These are phyloP conservation scores for Blumeria graminis DNA, from an alignment of 2,329 filamentous ascomycete genomes.

Conservation along the genomic window DNA sequence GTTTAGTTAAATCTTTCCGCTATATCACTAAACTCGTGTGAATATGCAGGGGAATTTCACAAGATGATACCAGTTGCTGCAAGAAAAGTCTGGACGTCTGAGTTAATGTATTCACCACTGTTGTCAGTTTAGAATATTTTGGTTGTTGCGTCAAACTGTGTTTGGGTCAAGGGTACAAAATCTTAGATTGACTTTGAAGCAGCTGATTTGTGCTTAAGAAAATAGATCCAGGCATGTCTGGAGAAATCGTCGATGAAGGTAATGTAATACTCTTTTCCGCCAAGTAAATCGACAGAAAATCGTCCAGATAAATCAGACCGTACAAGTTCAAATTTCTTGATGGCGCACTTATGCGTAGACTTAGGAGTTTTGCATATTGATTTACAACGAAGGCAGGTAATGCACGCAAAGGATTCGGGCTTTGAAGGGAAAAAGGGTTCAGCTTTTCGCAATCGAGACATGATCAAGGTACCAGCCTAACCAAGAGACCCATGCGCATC, in stretches of 20 bases:
- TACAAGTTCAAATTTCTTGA: not conserved
- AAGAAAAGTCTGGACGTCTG: not conserved
- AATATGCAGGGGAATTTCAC: not conserved
- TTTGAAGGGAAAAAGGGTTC: not conserved
- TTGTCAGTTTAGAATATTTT: not conserved
- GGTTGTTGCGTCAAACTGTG: not conserved
- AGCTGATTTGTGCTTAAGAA: not conserved
- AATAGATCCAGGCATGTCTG: slow-evolving; percentile 1
- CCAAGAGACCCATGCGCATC: slow-evolving; percentile 1
- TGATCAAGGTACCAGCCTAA: not conserved
- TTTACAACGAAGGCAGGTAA: not conserved
- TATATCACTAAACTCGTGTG: not conserved
- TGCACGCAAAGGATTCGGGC: not conserved
- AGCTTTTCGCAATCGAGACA: not conserved
- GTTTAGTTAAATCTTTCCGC: not conserved
- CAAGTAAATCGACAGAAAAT: not conserved
- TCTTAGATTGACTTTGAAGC: not conserved
- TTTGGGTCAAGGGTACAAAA: not conserved
- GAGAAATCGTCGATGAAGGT: not conserved
- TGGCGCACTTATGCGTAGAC: not conserved
- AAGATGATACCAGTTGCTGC: not conserved
- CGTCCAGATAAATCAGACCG: not conserved
- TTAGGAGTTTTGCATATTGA: not conserved
- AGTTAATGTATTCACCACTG: not conserved
- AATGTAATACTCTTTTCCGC: not conserved